Base-by-base conservation (phyloP, 331 rosid species). In the Acacia pycnantha region DNA sequence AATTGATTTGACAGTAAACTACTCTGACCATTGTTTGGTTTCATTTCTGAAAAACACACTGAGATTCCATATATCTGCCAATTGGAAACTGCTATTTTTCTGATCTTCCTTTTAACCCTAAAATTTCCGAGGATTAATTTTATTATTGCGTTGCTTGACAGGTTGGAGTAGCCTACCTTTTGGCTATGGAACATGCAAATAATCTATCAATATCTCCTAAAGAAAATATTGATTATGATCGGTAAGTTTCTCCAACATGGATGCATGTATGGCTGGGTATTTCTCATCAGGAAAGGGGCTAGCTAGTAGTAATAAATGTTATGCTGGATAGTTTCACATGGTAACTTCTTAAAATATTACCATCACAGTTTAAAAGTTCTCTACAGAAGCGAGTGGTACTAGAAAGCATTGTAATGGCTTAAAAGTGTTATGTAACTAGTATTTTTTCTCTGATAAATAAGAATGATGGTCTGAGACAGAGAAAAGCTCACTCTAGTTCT, bases 121-220 rank as follows among this genome's bases (percentile, higher is more conserved):
- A 7, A 37, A 40, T 18, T 62, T 77, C 33, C 31, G 24, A 10
- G 61, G 12, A 29, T 76, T 58, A 18, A 70, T 70, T 29, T 58
- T 75, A 64, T 83, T 12, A 33, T 22, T 77, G 46, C 73, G 46
- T 67, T 41, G 50, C 80, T 81, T 86, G 82, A 73, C 97, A 95
- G 99, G 94, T 92, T 71, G 99, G 99, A 78, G 83, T 95, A 78
- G 97, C 99, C 84, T 95, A 91, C 87, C 88, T 95, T 79, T 69
- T 95, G 94, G 99, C 99, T 54, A 83, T 95, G 83, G 94, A 93
- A 89, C 86, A 83, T 75, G 94, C 99, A 79, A 95, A 95, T 84
- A 78, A 85, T 82, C 70, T 95, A 76, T 70, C 7, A 53, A 85
- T 92, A 81, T 85, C 98, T 84, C 92, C 94, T 24, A 79, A 77